Base-by-base conservation (phyloP, 192 early-diverging fungal genomes). In the Coemansia sp. region DNA sequence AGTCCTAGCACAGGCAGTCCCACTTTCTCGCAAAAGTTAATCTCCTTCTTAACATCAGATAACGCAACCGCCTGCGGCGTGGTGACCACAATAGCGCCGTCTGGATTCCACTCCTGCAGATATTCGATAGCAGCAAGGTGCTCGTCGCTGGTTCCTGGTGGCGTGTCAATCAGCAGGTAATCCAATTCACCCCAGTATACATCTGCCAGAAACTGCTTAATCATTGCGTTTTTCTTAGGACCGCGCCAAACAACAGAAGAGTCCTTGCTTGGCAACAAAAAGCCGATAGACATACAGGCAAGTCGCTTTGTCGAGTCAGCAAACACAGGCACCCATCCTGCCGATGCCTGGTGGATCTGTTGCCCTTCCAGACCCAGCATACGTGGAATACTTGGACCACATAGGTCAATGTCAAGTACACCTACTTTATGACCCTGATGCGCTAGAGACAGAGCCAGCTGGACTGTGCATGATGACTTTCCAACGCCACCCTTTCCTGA, bases 401-500 rank as follows among this genome's bases (percentile, higher is more conserved):
- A 93, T n/a, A 99, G 88, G 76, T 99, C 97, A 74, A 99, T 91
- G 80, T 99, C 97, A 59, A 99, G 80, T 0, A 96, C 83, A 14
- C 96, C 97, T 5, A 99, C 95, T 52, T 84, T 84, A 68, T 83
- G 82, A 31, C 88, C 89, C 59, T 80, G 74, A 53, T 84, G 71
- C 6, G 82, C 84, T 14, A 93, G 70, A 25, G 87, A 83, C 6
- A 92, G 76, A 7, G 92, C 90, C 7, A 99, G 89, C 65, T 96
- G 91, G 7, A 94, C 87, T 6, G 95, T 93, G 53, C 95, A 92
- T 29, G 94, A 96, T 7, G 88, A 89, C 81, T 99, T 99, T 57
- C 97, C 97, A 2, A 99, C 97, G 31, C 97, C 97, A 65, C 97
- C 97, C 75, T 99, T 99, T 24, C 97, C 97, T 0, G 94, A 96